Evolutionary conservation across 345 rosid genomes (phyloP).

Genomic region (Arabis alpina): DNA sequence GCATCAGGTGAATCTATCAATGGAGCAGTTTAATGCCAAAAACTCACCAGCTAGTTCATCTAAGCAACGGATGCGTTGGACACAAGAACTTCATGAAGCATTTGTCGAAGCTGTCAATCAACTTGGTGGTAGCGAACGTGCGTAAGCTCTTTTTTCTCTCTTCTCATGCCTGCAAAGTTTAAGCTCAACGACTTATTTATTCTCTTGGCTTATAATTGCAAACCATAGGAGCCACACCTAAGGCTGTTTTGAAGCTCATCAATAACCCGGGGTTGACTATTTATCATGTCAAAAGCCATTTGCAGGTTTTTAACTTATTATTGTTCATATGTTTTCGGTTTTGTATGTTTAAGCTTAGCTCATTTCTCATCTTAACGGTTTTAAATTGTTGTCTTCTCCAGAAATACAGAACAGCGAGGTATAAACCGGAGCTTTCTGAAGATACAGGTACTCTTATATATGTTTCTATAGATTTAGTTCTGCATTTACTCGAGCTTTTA

Average conservation of each 20-base stretch:
- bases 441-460: constrained; percentile 41
- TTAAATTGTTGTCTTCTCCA: constrained; percentile 45
- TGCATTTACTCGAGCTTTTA: no score
- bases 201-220: constrained; percentile 24
- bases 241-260: constrained; percentile 85
- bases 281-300: constrained; percentile 97
- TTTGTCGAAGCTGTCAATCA: constrained; percentile 89
- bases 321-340: constrained; percentile 11
- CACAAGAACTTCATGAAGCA: constrained; percentile 92
- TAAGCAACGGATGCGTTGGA: constrained; percentile 94
- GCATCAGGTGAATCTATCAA: constrained; percentile 44
- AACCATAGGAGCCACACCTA: constrained; percentile 88
- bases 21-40: constrained; percentile 45
- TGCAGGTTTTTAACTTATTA: constrained; percentile 79
- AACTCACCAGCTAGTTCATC: constrained; percentile 46
- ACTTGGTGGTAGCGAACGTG: constrained; percentile 92
- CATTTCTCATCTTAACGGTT: constrained; percentile 2
- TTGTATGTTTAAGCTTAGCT: constrained; percentile 13
- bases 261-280: constrained; percentile 79
- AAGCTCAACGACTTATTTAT: constrained; percentile 12
- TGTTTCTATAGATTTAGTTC: constrained; percentile 4
- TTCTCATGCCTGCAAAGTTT: constrained; percentile 6
- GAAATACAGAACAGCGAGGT: constrained; percentile 96
- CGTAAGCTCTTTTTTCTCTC: constrained; percentile 36
- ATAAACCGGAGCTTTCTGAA: constrained; percentile 75